Percentiles rank a stretch among this genome's conserved stretches.
Conservation (phyloP, 129 eudicot genomes). For the Tagetes patula region DNA sequence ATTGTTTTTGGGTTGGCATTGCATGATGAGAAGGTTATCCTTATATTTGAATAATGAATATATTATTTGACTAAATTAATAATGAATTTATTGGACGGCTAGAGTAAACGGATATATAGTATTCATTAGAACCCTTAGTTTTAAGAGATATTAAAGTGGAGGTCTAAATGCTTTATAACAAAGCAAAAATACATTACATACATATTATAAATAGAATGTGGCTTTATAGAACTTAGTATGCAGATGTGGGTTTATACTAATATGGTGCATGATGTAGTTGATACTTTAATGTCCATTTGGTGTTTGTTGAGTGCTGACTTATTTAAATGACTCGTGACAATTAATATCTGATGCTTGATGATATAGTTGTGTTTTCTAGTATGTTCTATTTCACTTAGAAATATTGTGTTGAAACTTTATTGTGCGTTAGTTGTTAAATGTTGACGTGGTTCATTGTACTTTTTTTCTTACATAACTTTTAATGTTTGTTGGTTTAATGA, state of each 20-base stretch:
- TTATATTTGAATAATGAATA: conserved; percentile 4
- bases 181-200: neutral
- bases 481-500: conserved; percentile 5
- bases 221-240: neutral
- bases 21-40: conserved; percentile 29
- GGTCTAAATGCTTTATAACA: neutral
- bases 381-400: neutral
- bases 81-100: neutral
- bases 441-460: neutral
- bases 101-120: neutral
- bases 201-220: neutral
- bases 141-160: neutral
- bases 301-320: conserved; percentile 14
- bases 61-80: neutral
- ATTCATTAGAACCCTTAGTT: neutral
- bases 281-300: neutral
- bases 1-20: conserved; percentile 23
- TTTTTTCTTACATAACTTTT: neutral
- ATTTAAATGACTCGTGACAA: neutral
- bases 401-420: neutral
- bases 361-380: neutral
- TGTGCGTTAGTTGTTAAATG: conserved; percentile 14
- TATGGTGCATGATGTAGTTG: neutral
- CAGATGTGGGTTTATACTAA: neutral
- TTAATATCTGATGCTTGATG: neutral